Conservation (phyloP, 108 stramenopile genomes). For the Cyclotella choctawhatcheeana region DNA sequence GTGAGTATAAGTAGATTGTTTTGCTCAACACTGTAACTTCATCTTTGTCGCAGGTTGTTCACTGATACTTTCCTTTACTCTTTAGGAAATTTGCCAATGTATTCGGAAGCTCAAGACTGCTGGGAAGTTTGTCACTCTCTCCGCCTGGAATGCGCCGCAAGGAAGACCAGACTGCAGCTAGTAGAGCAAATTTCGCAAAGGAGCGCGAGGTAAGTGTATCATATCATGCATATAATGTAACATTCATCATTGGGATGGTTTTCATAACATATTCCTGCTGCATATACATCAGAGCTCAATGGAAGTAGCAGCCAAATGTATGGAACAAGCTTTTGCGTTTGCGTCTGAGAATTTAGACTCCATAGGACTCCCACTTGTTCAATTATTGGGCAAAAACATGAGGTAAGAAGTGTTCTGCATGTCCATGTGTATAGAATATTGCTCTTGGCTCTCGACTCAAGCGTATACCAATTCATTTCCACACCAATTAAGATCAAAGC, state of each 20-base stretch:
- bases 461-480: too few relatives aligned
- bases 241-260: not conserved
- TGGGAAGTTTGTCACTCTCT: conserved; percentile 76
- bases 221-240: not conserved
- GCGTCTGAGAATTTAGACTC: conserved; percentile 83
- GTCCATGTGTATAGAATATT: too few relatives aligned
- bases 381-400: conserved; percentile 77
- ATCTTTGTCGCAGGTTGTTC: too few relatives aligned
- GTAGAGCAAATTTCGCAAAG: conserved; percentile 26
- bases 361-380: conserved; percentile 84
- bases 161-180: conserved; percentile 16
- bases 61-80: too few relatives aligned
- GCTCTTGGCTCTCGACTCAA: too few relatives aligned
- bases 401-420: too few relatives aligned
- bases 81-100: conserved; percentile 67
- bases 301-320: conserved; percentile 83
- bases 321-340: conserved; percentile 84
- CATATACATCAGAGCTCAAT: conserved; percentile 63
- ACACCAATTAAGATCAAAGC: conserved; percentile 49
- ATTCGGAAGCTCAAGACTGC: conserved; percentile 80
- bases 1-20: too few relatives aligned
- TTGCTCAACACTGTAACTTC: too few relatives aligned
- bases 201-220: conserved; percentile 36
- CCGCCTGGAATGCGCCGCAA: conserved; percentile 57
- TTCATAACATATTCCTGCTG: too few relatives aligned